A percentile compares a stretch with the other conserved stretches of the same genome.
Evolutionary conservation across 163 green algal genomes (phyloP).

Genomic region (Volvox carteri): DNA sequence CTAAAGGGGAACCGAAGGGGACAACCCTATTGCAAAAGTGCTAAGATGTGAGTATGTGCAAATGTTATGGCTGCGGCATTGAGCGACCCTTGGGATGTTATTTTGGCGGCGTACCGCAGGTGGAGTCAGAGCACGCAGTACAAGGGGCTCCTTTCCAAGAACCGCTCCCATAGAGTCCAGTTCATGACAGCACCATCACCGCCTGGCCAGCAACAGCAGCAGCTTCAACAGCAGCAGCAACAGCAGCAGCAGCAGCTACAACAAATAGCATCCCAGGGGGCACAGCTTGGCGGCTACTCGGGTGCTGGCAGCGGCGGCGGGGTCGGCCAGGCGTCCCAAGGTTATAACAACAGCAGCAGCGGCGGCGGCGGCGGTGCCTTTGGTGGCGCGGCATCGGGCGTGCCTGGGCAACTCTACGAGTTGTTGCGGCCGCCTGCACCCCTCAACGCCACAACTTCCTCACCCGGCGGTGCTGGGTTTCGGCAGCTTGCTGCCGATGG

Average conservation of each 20-base stretch:
- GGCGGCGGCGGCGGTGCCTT: no score
- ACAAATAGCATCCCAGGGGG: background rate
- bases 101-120: slow-evolving; percentile 64
- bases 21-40: no score
- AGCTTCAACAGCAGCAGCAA: background rate
- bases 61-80: no score
- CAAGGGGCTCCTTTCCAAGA: slow-evolving; percentile 60
- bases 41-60: no score
- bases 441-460: background rate
- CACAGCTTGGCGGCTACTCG: background rate
- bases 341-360: no score
- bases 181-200: slow-evolving; percentile 21
- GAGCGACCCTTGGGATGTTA: no score
- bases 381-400: background rate
- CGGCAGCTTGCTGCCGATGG: no score
- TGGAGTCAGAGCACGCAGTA: slow-evolving; percentile 57
- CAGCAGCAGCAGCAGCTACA: background rate
- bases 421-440: background rate
- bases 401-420: slow-evolving; percentile 19
- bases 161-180: slow-evolving; percentile 55
- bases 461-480: no score
- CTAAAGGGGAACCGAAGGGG: no score
- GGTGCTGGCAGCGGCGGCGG: background rate
- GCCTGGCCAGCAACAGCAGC: background rate
- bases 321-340: background rate